Evolutionary conservation across 805 yeast genomes (phyloP).

Genomic region (Barnettozyma salicaria): DNA sequence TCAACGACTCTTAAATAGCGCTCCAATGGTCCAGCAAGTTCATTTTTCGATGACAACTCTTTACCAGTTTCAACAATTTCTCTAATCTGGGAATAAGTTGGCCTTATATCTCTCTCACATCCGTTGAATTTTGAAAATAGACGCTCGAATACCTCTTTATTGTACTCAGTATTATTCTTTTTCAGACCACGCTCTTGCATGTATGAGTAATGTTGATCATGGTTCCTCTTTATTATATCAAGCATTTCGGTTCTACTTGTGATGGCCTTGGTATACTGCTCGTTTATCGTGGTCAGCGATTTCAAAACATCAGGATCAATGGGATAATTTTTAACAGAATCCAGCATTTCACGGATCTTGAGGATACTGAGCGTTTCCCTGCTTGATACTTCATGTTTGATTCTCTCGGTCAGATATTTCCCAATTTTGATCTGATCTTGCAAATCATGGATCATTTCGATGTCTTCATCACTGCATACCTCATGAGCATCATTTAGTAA

Average conservation of each 20-base stretch:
- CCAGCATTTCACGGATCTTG: conserved; percentile 12
- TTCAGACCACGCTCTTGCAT: conserved; percentile 7
- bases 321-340: conserved; percentile 19
- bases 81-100: conserved; percentile 26
- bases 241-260: conserved; percentile 8
- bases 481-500: conserved; percentile 24
- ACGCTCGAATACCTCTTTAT: conserved; percentile 4
- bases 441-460: conserved; percentile 11
- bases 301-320: conserved; percentile 15
- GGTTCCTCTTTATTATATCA: not conserved
- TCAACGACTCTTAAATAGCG: conserved; percentile 26
- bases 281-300: conserved; percentile 14
- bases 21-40: conserved; percentile 15
- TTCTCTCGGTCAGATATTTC: conserved; percentile 12
- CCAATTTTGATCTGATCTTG: conserved; percentile 14
- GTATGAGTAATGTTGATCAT: not conserved
- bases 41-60: conserved; percentile 6
- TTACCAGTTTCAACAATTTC: conserved; percentile 22
- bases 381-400: conserved; percentile 5
- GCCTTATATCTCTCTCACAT: conserved; percentile 28
- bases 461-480: conserved; percentile 23
- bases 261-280: conserved; percentile 12
- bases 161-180: not conserved
- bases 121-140: conserved; percentile 25
- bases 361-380: conserved; percentile 3